Evolutionary conservation across 2,329 filamentous ascomycete species (phyloP).

Genomic region (Ilyonectria sp.): DNA sequence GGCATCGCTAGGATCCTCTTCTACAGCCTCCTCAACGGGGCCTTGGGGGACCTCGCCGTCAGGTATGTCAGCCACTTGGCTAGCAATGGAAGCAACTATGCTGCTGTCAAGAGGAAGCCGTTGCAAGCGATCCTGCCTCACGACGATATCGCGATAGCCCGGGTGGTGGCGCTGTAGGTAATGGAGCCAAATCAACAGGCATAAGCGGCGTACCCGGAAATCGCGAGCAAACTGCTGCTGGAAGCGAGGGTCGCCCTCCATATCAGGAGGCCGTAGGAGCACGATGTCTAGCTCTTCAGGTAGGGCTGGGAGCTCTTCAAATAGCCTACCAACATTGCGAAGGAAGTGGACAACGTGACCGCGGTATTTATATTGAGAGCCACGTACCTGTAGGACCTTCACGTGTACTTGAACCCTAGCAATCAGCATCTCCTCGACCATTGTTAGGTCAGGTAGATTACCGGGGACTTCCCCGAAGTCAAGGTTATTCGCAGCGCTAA

Average conservation of each 20-base stretch:
- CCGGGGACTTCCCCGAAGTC: too few relatives aligned
- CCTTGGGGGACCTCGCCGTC: conserved; percentile 2
- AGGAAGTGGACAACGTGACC: too few relatives aligned
- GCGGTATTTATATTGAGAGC: too few relatives aligned
- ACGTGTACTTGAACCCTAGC: too few relatives aligned
- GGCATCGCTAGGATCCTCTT: conserved; percentile 4
- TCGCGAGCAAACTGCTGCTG: background rate
- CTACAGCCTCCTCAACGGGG: conserved; percentile 5
- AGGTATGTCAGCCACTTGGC: conserved; percentile 17
- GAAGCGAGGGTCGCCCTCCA: background rate
- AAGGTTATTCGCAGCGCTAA: too few relatives aligned
- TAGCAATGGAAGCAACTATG: background rate
- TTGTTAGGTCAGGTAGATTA: too few relatives aligned
- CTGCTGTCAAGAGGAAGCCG: conserved; percentile 5
- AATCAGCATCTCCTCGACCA: too few relatives aligned
- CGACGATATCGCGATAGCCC: background rate
- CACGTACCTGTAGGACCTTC: too few relatives aligned
- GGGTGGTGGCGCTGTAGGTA: background rate
- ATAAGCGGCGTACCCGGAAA: background rate
- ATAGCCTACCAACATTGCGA: too few relatives aligned
- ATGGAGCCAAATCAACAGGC: background rate
- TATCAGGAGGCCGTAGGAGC: conserved; percentile 5
- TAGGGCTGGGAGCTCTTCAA: too few relatives aligned
- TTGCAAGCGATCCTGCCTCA: conserved; percentile 11
- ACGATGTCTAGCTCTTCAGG: too few relatives aligned